Evolutionary conservation across 768 basidiomycete genomes (phyloP), one percentile per base, ranked within the genome.

Genomic region (Lyophyllum shimeji): DNA sequence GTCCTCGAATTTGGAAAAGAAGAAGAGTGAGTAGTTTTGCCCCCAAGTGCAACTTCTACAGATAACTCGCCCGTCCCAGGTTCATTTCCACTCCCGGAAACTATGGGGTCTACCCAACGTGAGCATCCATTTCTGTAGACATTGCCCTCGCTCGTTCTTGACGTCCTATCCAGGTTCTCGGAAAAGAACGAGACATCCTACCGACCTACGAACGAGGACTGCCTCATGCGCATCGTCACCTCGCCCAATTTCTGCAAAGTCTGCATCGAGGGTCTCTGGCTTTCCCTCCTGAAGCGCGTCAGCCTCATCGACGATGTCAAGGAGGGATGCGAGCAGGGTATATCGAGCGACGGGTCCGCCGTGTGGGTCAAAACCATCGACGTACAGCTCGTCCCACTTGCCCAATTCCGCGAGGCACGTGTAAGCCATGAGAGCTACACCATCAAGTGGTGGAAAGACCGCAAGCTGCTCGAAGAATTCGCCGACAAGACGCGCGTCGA

Each of bases 151-250:
- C 46, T 29, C 25, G 18, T 18, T 46, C 27, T 29, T 46, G 46
- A 17, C 20, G 24, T 25, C 9, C 29, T 9, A 23, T 5, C 18
- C 58, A 89, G 88, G 18, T 90, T 79, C 65, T 87, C 86, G 0
- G 76, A 84, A 31, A 67, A 73, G 37, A 89, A 91, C 62, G 67
- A 69, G 50, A 90, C 87, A 0, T 79, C 81, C 2, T 92, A 87
- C 69, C 81, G 90, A n/a, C 90, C 90, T 3, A 92, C 90, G 2
- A 89, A 90, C 60, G 85, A 89, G 57, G 87, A 85, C 67, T 92
- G 90, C 65, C 82, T 92, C 46, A 92, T 93, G 90, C 87, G 90
- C 40, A 72, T 74, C 51, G 85, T 90, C 40, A 83, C 80, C 25
- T 76, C 80, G 0, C 84, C 88, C 52, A 81, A 87, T 64, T 88